Conservation (phyloP, 2,329 filamentous ascomycete genomes). For the Diaporthe vaccinii region DNA sequence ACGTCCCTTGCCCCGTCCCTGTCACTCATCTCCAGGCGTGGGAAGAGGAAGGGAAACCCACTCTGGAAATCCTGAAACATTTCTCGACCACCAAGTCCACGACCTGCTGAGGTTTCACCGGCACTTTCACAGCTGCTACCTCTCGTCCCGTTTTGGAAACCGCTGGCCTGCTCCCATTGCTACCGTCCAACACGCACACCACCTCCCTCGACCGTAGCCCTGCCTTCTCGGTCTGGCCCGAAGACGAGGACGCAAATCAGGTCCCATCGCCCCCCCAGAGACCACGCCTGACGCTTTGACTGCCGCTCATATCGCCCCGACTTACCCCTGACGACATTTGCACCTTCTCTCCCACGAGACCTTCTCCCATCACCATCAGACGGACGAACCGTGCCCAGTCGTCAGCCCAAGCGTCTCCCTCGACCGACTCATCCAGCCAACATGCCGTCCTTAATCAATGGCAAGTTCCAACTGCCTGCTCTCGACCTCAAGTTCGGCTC, state of each 20-base stretch:
- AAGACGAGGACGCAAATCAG: conserved; percentile 29
- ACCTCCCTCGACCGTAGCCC: conserved; percentile 14
- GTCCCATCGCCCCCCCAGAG: conserved; percentile 4
- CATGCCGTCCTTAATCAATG: conserved; percentile 49
- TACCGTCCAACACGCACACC: not conserved
- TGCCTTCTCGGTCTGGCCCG: conserved; percentile 29
- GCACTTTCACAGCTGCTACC: conserved; percentile 20
- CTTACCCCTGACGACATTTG: conserved; percentile 37
- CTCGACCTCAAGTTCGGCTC: conserved; percentile 71
- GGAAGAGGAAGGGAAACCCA: conserved; percentile 8
- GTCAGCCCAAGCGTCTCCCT: not conserved
- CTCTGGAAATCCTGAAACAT: conserved; percentile 30
- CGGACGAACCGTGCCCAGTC: conserved; percentile 4
- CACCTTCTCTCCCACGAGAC: conserved; percentile 24
- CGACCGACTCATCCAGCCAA: conserved; percentile 26
- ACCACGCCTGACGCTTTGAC: conserved; percentile 31
- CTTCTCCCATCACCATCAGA: conserved; percentile 25
- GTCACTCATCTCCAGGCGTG: conserved; percentile 26
- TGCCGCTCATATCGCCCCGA: conserved; percentile 28
- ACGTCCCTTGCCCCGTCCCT: conserved; percentile 19
- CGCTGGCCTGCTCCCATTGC: conserved; percentile 7
- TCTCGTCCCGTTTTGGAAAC: conserved; percentile 29
- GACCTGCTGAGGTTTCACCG: conserved; percentile 31
- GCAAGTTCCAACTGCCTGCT: conserved; percentile 67
- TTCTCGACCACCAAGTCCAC: conserved; percentile 6